Percentiles rank a stretch among this genome's conserved stretches.
phyloP scores from a whole-genome alignment of 805 yeast genomes.

The Wickerhamomyces sydowiorum region DNA sequence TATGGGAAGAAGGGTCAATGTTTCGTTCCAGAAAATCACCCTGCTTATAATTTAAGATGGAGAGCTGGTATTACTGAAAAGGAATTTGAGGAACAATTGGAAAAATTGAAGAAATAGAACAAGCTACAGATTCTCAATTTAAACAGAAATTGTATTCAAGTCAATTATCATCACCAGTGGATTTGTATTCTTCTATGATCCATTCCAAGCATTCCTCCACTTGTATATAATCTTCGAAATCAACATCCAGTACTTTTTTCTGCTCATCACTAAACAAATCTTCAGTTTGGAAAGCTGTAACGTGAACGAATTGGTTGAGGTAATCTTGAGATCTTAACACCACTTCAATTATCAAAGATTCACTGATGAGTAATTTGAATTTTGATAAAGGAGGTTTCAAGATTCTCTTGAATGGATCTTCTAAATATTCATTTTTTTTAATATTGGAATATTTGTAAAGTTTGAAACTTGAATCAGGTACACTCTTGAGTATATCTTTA shows the following conservation, averaged over 20 bases:
- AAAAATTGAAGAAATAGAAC: not conserved
- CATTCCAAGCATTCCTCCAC: constrained; percentile 52
- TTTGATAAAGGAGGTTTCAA: constrained; percentile 22
- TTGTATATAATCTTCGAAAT: constrained; percentile 45
- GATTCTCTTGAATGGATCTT: constrained; percentile 15
- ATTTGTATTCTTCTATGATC: constrained; percentile 30
- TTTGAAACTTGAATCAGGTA: constrained; percentile 6
- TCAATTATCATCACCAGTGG: not conserved
- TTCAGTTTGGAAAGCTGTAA: constrained; percentile 12
- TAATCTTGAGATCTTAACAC: constrained; percentile 17
- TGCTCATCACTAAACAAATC: constrained; percentile 22
- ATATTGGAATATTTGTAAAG: constrained; percentile 14
- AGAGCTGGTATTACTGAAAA: not conserved
- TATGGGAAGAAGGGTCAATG: constrained; percentile 7
- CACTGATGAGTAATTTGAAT: constrained; percentile 24
- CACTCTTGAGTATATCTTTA: constrained; percentile 8
- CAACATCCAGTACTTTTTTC: constrained; percentile 36
- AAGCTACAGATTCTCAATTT: not conserved
- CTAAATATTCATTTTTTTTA: constrained; percentile 2
- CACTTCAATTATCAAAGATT: constrained; percentile 7
- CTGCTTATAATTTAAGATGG: constrained; percentile 12
- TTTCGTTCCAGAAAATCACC: constrained; percentile 5
- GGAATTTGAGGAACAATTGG: constrained; percentile 1
- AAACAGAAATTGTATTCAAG: not conserved
- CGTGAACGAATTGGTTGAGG: constrained; percentile 13